Base-by-base conservation (phyloP, 306 rosid genomes). In the Glycine tomentella region DNA sequence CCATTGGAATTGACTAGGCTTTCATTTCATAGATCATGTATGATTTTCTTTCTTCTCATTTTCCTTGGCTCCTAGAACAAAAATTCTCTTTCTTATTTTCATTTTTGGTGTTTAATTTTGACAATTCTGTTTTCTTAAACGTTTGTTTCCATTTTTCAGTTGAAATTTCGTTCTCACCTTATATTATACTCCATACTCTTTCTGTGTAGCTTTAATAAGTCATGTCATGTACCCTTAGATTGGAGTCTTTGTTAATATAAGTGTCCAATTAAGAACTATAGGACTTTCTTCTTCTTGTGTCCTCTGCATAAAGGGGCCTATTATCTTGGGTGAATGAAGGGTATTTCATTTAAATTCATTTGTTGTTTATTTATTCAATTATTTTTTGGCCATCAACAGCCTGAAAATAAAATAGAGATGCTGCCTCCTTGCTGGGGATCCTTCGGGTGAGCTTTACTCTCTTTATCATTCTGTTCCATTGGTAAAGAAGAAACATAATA, bases 391-490 rank as follows among this genome's bases (percentile, higher is more conserved):
- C 31, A 57, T 81, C 80, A 64, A 72, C 80, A 69, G 80, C 62
- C 71, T 84, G 84, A 78, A 69, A 69, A 50, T 84, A 69, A 69
- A 69, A 7, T 64, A 75, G 84, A 78, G 84, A 81, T 75, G 88
- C 67, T 81, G 51, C 75, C 53, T 79, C 82, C 84, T 74, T 84
- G 72, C 80, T 52, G 80, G 83, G 16, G 55, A 81, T 79, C 17
- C 3, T 72, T 58, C 80, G 56, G 86, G 84, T 87, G 81, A 79
- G 88, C 74, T 78, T 40, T 52, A 77, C 70, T 84, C 82, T 69
- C 80, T 67, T 64, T 9, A 64, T 36, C 65, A 61, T 72, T 66
- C 70, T 73, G 36, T 75, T 40, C 53, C 45, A 1, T 12, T 46
- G 33, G 75, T 45, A 65, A 85, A 40, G 59, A 67, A 49, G 64